These are phyloP conservation scores for Cladobotryum mycophilum DNA, from an alignment of 2,329 filamentous ascomycete species.

Conservation along the genomic window DNA sequence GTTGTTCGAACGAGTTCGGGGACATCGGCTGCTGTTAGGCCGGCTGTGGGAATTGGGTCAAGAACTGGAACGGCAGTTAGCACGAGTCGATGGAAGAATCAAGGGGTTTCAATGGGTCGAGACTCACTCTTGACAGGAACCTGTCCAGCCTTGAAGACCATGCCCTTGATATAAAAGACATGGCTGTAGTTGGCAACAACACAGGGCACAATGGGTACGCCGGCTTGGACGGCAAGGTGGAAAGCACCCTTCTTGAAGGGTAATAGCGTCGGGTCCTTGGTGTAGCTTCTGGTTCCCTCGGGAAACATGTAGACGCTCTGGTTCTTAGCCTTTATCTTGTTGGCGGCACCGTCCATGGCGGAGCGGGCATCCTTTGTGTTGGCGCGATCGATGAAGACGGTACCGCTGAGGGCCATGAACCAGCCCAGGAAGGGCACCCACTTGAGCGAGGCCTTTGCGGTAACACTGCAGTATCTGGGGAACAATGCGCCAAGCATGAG, in stretches of 20 bases:
- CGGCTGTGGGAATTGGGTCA: constrained; percentile 70
- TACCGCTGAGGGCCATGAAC: constrained; percentile 86
- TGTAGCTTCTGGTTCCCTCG: constrained; percentile 89
- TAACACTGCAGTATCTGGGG: constrained; percentile 86
- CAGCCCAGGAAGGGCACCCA: constrained; percentile 80
- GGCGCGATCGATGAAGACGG: constrained; percentile 90
- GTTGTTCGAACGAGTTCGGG: constrained; percentile 63
- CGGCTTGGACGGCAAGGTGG: constrained; percentile 88
- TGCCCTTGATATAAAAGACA: constrained; percentile 57
- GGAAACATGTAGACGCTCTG: constrained; percentile 84
- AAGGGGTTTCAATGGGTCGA: neutral
- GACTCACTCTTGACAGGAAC: constrained; percentile 69
- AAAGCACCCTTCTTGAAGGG: constrained; percentile 99
- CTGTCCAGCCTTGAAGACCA: constrained; percentile 59
- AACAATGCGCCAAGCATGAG: constrained; percentile 85
- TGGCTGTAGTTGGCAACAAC: constrained; percentile 76
- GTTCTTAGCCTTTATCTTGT: constrained; percentile 64
- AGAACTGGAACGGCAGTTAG: constrained; percentile 49
- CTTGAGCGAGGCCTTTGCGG: constrained; percentile 80
- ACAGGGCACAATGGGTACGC: constrained; percentile 85
- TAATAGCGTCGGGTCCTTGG: constrained; percentile 70
- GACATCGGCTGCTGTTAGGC: constrained; percentile 69
- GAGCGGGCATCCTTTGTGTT: constrained; percentile 76
- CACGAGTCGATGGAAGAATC: neutral
- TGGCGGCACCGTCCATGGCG: constrained; percentile 77